Evolutionary conservation across 371 early-diverging fungal species (phyloP).

Genomic region (Parasitella parasitica): DNA sequence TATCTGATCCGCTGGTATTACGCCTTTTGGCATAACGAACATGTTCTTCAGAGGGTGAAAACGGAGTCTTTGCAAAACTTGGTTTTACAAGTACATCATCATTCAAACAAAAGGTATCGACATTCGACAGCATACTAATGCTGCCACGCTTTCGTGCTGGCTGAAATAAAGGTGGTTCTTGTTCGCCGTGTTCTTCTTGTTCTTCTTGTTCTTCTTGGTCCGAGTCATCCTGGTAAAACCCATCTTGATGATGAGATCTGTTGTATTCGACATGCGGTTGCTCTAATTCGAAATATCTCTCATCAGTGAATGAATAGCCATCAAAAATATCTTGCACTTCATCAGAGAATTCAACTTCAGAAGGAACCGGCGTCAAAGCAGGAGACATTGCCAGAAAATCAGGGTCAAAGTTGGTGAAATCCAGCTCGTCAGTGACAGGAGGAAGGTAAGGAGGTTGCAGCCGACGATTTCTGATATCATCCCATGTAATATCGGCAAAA

Average conservation of each 20-base stretch:
- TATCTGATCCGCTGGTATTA: slow-evolving; percentile 30
- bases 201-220: slow-evolving; percentile 11
- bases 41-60: slow-evolving; percentile 20
- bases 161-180: slow-evolving; percentile 2
- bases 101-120: slow-evolving; percentile 34
- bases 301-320: slow-evolving; percentile 53
- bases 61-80: neutral
- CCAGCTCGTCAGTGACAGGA: slow-evolving; percentile 50
- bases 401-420: slow-evolving; percentile 67
- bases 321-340: slow-evolving; percentile 61
- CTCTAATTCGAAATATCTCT: slow-evolving; percentile 20
- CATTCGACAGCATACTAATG: slow-evolving; percentile 45
- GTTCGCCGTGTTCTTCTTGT: neutral
- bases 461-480: slow-evolving; percentile 56
- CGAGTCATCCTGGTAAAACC: slow-evolving; percentile 3
- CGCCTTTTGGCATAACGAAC: slow-evolving; percentile 36
- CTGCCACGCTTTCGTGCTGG: slow-evolving; percentile 44
- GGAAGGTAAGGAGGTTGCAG: slow-evolving; percentile 60
- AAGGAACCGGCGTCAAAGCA: slow-evolving; percentile 41
- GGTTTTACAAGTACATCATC: neutral
- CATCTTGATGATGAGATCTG: slow-evolving; percentile 12
- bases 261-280: neutral
- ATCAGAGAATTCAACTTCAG: slow-evolving; percentile 41
- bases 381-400: slow-evolving; percentile 52
- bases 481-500: slow-evolving; percentile 71